These are phyloP conservation scores for Gnomoniopsis smithogilvyi DNA, from an alignment of 2,329 filamentous ascomycete genomes.

Conservation along the genomic window DNA sequence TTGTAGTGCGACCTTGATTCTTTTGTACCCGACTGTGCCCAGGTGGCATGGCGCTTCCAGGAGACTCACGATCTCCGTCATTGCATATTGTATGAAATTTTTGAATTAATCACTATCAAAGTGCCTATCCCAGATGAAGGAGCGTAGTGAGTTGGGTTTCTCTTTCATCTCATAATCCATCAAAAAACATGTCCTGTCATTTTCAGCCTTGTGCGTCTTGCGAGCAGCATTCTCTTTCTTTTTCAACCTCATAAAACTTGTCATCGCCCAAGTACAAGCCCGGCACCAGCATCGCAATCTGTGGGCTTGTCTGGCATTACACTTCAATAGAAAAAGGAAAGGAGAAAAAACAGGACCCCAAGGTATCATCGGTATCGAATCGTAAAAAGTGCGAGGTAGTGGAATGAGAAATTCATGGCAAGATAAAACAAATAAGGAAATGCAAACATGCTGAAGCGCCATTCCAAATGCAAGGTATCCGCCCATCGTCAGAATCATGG, in stretches of 20 bases:
- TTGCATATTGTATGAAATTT: neutral
- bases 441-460: conserved; percentile 15
- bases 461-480: conserved; percentile 13
- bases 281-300: neutral
- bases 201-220: conserved; percentile 13
- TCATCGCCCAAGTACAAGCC: neutral
- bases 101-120: conserved; percentile 13
- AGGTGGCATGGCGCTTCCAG: too few relatives aligned
- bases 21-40: too few relatives aligned
- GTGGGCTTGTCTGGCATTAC: conserved; percentile 4
- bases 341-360: neutral
- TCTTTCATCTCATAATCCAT: neutral
- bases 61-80: neutral
- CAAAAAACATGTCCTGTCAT: neutral
- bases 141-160: conserved; percentile 7
- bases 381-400: conserved; percentile 8
- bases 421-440: neutral
- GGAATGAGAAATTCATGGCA: conserved; percentile 13
- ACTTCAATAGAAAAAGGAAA: neutral
- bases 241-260: neutral
- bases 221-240: conserved; percentile 9
- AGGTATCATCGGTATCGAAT: conserved; percentile 21
- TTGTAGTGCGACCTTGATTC: too few relatives aligned
- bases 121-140: conserved; percentile 11
- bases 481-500: neutral